Conservation (phyloP, 202 grass and related monocot genomes). For the Sporobolus alterniflorus region DNA sequence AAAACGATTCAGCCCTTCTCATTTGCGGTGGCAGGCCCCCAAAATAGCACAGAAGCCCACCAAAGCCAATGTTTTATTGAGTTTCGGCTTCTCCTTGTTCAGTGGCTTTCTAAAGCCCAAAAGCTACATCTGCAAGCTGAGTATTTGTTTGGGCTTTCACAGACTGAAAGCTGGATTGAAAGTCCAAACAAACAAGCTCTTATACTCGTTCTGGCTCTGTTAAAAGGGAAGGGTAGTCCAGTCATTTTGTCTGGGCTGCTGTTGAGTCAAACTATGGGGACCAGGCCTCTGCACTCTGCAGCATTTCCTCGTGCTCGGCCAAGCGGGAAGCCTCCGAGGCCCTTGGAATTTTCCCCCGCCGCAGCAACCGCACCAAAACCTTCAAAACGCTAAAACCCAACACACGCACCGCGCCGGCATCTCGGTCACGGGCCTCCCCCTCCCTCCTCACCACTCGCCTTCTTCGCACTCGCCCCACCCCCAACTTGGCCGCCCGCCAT, state of each 20-base stretch:
- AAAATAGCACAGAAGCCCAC: no score
- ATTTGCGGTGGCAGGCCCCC: no score
- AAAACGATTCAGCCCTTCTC: no score
- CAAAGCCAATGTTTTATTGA: no score
- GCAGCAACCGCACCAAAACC: constrained; percentile 6
- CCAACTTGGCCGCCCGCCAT: not conserved
- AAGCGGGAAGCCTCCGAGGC: constrained; percentile 39
- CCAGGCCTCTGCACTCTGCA: not conserved
- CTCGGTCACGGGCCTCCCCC: not conserved
- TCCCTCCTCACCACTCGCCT: not conserved
- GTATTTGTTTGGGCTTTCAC: no score
- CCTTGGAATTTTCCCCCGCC: constrained; percentile 14
- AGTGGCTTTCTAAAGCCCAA: no score
- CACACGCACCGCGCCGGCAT: not conserved
- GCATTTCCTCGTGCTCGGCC: constrained; percentile 41
- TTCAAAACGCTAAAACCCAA: constrained; percentile 30
- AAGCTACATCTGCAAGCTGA: no score
- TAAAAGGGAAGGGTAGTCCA: not conserved
- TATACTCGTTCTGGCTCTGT: not conserved
- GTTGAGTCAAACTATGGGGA: not conserved
- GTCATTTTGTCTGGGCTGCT: not conserved
- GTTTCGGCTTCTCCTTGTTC: no score
- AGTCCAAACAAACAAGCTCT: no score
- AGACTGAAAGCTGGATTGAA: no score
- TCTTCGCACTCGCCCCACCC: not conserved